Conservation (phyloP, 768 basidiomycete genomes). For the Tylopilus balloui region DNA sequence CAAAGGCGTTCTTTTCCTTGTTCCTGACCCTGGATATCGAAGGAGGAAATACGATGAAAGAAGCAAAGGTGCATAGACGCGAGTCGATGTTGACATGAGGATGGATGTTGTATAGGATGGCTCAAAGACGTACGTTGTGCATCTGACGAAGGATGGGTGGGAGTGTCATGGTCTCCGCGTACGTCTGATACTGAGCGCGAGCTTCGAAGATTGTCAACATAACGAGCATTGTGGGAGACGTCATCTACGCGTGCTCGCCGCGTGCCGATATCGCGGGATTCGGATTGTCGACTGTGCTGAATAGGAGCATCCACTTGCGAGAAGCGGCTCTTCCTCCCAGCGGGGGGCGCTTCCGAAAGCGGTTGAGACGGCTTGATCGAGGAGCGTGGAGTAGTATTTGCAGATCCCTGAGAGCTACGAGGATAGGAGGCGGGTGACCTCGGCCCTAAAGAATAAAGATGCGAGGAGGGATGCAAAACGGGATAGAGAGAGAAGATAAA, state of each 20-base stretch:
- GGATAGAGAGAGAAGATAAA: conserved; percentile 28
- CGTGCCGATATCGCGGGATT: conserved; percentile 13
- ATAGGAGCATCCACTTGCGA: conserved; percentile 15
- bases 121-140: conserved; percentile 37
- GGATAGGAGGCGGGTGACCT: conserved; percentile 34
- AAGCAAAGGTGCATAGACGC: conserved; percentile 19
- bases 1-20: conserved; percentile 35
- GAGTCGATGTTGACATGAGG: conserved; percentile 27
- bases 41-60: conserved; percentile 16
- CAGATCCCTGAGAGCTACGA: conserved; percentile 29
- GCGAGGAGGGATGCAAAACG: conserved; percentile 28
- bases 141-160: conserved; percentile 24
- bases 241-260: conserved; percentile 22
- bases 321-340: conserved; percentile 22
- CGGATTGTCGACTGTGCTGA: conserved; percentile 11
- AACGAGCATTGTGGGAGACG: conserved; percentile 7
- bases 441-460: conserved; percentile 40
- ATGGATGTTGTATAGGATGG: conserved; percentile 26
- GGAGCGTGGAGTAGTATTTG: conserved; percentile 5
- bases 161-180: conserved; percentile 18
- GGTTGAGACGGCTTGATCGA: conserved; percentile 18
- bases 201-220: conserved; percentile 18
- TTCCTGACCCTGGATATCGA: conserved; percentile 26
- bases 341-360: conserved; percentile 3
- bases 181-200: conserved; percentile 16